Base-by-base conservation (phyloP, 306 rosid species). In the Malus sylvestris region DNA sequence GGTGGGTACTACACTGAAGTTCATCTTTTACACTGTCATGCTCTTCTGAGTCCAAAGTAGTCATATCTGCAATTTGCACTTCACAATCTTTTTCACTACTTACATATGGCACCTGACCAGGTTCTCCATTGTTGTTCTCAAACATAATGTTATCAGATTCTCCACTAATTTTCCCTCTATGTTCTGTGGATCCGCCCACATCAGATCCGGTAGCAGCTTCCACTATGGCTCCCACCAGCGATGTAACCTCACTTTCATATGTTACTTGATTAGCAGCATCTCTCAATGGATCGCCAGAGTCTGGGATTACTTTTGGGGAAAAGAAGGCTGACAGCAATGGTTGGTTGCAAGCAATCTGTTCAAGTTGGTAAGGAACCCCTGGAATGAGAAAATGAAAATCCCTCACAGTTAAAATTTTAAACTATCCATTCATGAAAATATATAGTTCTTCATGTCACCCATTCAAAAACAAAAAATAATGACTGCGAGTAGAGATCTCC, bases 321-420 rank as follows among this genome's bases (percentile, higher is more conserved):
- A 90, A 94, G 84, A 92, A 91, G 71, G 75, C 87, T 10, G 93
- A 90, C 75, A 94, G 71, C 80, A 85, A 90, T 67, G 95, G 95
- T 78, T 92, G 97, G 70, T 90, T 86, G 82, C 59, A 79, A 68
- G 83, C 73, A 83, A 89, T 87, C 79, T 87, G 96, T 19, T 91
- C 89, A 59, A 94, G 95, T 81, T 87, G 91, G 79, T 92, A 94
- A 38, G 93, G 96, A 76, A 85, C 83, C 97, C 98, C 97, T 94
- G 76, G 59, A 72, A 70, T 20, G 30, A 82, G 75, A 23, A 29
- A 73, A 76, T 71, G 19, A 53, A 63, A 73, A 33, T 51, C 61
- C 51, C 7, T 69, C 68, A 68, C 27, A 18, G 40, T 33, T 71
- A 30, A 62, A 61, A 78, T 44, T 23, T 11, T 44, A 44, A 38